Conservation (phyloP, 306 rosid genomes). For the Trichosanthes truncata region DNA sequence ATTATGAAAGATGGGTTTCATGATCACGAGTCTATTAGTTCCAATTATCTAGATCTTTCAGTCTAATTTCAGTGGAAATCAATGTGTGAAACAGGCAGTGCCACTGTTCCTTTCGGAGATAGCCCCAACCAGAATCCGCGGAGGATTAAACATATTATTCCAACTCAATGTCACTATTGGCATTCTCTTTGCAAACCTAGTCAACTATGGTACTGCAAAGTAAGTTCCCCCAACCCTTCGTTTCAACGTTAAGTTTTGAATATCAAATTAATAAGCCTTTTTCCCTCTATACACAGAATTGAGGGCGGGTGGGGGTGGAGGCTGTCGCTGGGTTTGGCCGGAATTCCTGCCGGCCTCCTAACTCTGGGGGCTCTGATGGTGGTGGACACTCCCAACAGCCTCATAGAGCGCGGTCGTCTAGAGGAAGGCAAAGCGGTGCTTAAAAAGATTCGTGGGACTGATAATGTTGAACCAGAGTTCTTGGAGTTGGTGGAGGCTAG, state of each 20-base stretch:
- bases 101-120: conserved; percentile 88
- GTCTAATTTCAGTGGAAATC: not conserved
- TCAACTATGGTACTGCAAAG: conserved; percentile 71
- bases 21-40: not conserved
- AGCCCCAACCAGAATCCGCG: conserved; percentile 90
- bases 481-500: conserved; percentile 41
- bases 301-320: conserved; percentile 65
- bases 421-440: conserved; percentile 39
- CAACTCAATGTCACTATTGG: conserved; percentile 79
- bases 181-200: conserved; percentile 71
- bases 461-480: conserved; percentile 41
- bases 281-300: conserved; percentile 11
- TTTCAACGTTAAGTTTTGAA: not conserved
- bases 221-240: conserved; percentile 15
- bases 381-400: conserved; percentile 42
- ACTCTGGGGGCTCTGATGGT: conserved; percentile 34
- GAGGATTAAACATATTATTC: conserved; percentile 73
- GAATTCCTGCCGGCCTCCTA: conserved; percentile 33
- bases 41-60: not conserved
- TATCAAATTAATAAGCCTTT: not conserved
- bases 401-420: conserved; percentile 36
- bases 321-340: conserved; percentile 43
- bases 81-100: conserved; percentile 51
- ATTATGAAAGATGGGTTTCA: too few species aligned
- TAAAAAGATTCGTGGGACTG: conserved; percentile 42